These are phyloP conservation scores for Viola pubescens DNA, from an alignment of 441 rosid species.

Conservation along the genomic window DNA sequence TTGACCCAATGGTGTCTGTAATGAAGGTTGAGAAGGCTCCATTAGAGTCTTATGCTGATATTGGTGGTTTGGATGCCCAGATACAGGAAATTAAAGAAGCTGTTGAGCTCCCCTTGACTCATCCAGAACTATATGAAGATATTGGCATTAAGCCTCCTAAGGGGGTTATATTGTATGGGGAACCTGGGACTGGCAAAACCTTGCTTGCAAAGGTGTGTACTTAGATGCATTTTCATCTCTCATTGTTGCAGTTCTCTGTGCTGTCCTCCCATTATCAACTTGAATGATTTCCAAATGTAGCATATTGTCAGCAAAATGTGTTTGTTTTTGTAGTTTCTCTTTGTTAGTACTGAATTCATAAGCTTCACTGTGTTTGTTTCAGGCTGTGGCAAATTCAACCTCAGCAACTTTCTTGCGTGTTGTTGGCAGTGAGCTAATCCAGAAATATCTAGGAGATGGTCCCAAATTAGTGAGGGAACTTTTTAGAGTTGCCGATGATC, in stretches of 20 bases:
- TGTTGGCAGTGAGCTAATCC: conserved; percentile 92
- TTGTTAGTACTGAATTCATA: background rate
- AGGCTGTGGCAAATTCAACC: conserved; percentile 96
- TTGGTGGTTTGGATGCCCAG: conserved; percentile 96
- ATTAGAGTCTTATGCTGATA: conserved; percentile 88
- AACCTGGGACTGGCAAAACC: conserved; percentile 96
- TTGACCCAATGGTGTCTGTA: conserved; percentile 97
- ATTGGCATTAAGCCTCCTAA: conserved; percentile 94
- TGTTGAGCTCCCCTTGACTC: conserved; percentile 94
- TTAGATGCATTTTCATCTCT: background rate
- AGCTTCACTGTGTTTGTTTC: conserved; percentile 9
- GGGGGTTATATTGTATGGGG: conserved; percentile 94
- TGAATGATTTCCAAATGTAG: background rate
- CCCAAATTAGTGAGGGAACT: conserved; percentile 94
- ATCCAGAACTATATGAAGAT: conserved; percentile 93
- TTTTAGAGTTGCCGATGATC: conserved; percentile 91
- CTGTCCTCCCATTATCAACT: background rate
- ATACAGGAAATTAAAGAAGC: conserved; percentile 97
- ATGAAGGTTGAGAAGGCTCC: conserved; percentile 99
- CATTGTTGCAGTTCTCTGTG: conserved; percentile 4
- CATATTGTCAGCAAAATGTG: background rate
- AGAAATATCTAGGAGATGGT: conserved; percentile 91
- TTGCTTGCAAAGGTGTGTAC: conserved; percentile 77
- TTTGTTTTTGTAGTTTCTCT: too few species aligned
- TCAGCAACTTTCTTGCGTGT: conserved; percentile 93